Evolutionary conservation across 495 filamentous ascomycete species (phyloP).

Genomic region (Penicillium pulvis): DNA sequence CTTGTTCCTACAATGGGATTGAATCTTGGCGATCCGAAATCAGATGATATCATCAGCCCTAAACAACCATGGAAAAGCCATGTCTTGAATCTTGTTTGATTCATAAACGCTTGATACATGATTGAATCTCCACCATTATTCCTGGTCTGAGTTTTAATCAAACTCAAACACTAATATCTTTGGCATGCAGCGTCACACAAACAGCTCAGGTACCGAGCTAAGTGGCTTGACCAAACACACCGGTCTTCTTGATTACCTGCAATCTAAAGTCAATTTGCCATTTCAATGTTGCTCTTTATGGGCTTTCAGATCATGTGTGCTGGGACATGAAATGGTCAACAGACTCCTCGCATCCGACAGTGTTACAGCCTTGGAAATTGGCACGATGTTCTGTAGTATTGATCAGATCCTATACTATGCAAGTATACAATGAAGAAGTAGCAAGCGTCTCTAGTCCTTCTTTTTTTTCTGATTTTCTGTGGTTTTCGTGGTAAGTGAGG

Average conservation of each 20-base stretch:
- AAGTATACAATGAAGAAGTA: not conserved
- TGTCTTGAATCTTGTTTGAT: not conserved
- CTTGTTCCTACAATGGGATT: not conserved
- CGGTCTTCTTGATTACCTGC: not conserved
- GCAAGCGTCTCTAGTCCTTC: not conserved
- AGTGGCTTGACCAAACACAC: conserved; percentile 2
- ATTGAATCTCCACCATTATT: not conserved
- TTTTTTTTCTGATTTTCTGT: not conserved
- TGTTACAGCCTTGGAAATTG: conserved; percentile 6
- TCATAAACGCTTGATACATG: not conserved
- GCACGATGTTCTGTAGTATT: conserved; percentile 1
- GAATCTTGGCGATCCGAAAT: not conserved
- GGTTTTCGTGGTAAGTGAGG: too few relatives aligned
- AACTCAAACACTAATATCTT: conserved; percentile 8
- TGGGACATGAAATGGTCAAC: conserved; percentile 12
- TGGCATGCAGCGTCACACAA: conserved; percentile 21
- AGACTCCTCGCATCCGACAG: conserved; percentile 11
- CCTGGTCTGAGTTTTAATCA: conserved; percentile 20
- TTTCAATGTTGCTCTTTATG: not conserved
- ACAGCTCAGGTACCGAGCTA: conserved; percentile 30
- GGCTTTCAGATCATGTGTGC: conserved; percentile 11
- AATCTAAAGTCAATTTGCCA: not conserved
- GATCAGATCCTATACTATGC: not conserved
- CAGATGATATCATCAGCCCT: conserved; percentile 15
- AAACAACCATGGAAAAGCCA: conserved; percentile 13